Evolutionary conservation across 768 basidiomycete species (phyloP), one percentile per base, ranked within the genome.

Genomic region (Gloeopeniophorella convolvens): DNA sequence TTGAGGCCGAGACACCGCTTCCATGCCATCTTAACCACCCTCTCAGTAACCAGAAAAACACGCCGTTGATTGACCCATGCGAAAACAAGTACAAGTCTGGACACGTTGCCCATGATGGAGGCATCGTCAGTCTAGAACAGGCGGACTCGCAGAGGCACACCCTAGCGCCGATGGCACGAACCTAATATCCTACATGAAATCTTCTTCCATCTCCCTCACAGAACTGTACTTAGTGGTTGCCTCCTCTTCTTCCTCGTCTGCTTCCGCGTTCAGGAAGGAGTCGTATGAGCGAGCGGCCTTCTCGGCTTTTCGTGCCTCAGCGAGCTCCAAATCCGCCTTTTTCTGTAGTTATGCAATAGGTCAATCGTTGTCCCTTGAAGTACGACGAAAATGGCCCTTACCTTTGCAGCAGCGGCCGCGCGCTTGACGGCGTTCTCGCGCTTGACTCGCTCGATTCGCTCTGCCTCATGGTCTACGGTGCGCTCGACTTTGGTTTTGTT

Each of bases 401-500:
- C 94, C 75, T 80, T 80, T 53, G 85, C 84, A 1, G 72, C 74
- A 2, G 84, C 87, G 0, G 71, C 75, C 2, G 72, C 74, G 45
- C 84, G 74, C 42, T 83, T 80, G 23, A 68, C 67, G 1, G 82
- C 78, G 36, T 77, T 82, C 62, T 92, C 91, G 47, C 71, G 69
- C 64, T 91, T 93, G 59, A 91, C 65, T 15, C 95, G 77, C 26
- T 91, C 92, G 23, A 90, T 70, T 20, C 76, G 75, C 58, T 95
- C 94, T 58, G 85, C 80, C 62, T 98, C 95, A 60, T 97, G 94
- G 60, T 98, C 89, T 20, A 96, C 89, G 30, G 77, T 74, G 24
- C 73, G 76, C 67, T 90, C 90, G 43, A 79, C 69, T 61, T 94
- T 97, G 12, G 94, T 97, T 71, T 95, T 96, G 68, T 89, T 93